phyloP scores from a whole-genome alignment of 2,329 filamentous ascomycete species.

The Ophiostoma fasciatum region DNA sequence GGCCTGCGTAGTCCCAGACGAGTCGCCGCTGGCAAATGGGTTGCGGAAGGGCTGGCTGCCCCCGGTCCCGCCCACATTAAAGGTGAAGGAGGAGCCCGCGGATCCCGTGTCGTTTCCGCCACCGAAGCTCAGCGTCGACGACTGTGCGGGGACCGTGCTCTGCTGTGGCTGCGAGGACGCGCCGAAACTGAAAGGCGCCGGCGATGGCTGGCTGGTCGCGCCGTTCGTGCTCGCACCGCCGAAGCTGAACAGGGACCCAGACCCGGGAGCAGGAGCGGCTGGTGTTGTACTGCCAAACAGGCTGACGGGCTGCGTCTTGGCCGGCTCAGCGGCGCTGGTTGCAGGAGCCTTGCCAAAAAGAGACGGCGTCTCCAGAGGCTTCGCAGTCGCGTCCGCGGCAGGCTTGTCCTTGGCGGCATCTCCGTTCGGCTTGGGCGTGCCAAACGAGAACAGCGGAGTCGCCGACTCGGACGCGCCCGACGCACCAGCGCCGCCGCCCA shows the following conservation, averaged over 20 bases:
- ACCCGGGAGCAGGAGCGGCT: neutral
- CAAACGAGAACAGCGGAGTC: conserved; percentile 6
- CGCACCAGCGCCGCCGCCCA: conserved; percentile 3
- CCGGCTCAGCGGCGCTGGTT: conserved; percentile 9
- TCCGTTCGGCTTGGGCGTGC: conserved; percentile 5
- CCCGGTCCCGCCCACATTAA: conserved; percentile 19
- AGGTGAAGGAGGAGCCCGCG: conserved; percentile 23
- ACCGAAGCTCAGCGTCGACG: conserved; percentile 6
- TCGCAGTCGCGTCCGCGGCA: neutral
- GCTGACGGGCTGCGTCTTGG: neutral
- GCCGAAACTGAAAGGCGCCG: conserved; percentile 7
- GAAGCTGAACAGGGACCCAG: conserved; percentile 7
- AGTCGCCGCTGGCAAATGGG: conserved; percentile 20
- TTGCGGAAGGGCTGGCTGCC: conserved; percentile 22
- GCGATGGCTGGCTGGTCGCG: neutral
- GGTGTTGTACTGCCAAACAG: conserved; percentile 6
- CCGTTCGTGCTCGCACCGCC: conserved; percentile 2
- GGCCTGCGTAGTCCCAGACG: conserved; percentile 10
- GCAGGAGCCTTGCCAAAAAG: conserved; percentile 6
- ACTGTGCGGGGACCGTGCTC: neutral
- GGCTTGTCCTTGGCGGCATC: neutral
- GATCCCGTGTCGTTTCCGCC: conserved; percentile 9
- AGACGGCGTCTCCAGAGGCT: neutral
- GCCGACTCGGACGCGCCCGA: conserved; percentile 1
- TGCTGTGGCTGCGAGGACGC: neutral